A percentile compares a stretch with the other conserved stretches of the same genome.
Conservation (phyloP, 192 early-diverging fungal species). For the Backusella luteola region DNA sequence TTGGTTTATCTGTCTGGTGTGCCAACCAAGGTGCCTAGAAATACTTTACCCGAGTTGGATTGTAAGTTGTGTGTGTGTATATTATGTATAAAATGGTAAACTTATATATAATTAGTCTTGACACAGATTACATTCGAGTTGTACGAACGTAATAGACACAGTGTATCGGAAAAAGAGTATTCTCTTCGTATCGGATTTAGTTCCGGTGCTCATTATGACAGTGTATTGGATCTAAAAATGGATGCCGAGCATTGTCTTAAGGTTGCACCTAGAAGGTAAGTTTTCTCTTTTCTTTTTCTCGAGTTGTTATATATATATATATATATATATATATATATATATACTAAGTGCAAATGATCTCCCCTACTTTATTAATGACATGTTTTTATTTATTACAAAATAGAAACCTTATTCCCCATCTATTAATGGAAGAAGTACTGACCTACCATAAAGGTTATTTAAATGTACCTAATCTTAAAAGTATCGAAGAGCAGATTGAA, state of each 20-base stretch:
- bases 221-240: slow-evolving; percentile 84
- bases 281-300: neutral
- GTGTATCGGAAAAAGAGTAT: slow-evolving; percentile 68
- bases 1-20: slow-evolving; percentile 85
- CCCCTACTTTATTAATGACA: neutral
- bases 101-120: slow-evolving; percentile 53
- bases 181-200: slow-evolving; percentile 89
- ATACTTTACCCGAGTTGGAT: slow-evolving; percentile 83
- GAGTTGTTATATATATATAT: neutral
- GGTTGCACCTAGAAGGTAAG: slow-evolving; percentile 73
- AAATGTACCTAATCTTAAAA: slow-evolving; percentile 39
- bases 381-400: neutral
- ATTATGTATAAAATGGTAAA: neutral
- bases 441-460: slow-evolving; percentile 55
- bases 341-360: too few species aligned
- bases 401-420: slow-evolving; percentile 84
- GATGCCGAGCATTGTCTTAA: slow-evolving; percentile 82
- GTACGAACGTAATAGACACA: slow-evolving; percentile 75
- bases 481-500: slow-evolving; percentile 37
- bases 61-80: slow-evolving; percentile 52
- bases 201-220: slow-evolving; percentile 89
- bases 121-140: slow-evolving; percentile 98
- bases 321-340: neutral
- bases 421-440: slow-evolving; percentile 72
- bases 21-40: slow-evolving; percentile 63